Evolutionary conservation across 164 flowering plant species (phyloP).

Genomic region (Liquidambar formosana): DNA sequence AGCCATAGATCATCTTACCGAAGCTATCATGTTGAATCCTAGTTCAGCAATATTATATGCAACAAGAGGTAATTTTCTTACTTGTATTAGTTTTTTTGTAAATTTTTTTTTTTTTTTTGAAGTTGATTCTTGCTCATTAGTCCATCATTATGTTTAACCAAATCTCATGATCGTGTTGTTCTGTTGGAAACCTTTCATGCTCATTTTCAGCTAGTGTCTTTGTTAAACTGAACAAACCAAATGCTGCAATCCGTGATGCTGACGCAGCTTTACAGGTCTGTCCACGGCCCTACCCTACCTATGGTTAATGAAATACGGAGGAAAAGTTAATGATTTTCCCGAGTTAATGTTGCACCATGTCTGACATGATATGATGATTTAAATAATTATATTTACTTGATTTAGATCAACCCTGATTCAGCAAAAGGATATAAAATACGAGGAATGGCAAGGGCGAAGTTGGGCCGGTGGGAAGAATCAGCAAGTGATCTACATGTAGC

Average conservation of each 20-base stretch:
- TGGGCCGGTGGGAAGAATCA: slow-evolving; percentile 42
- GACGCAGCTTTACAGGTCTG: slow-evolving; percentile 39
- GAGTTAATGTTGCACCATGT: too few relatives aligned
- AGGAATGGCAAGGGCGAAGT: slow-evolving; percentile 41
- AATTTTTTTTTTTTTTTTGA: neutral
- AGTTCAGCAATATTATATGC: slow-evolving; percentile 42
- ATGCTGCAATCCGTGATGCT: slow-evolving; percentile 49
- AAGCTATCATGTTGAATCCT: slow-evolving; percentile 43
- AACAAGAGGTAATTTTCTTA: slow-evolving; percentile 29
- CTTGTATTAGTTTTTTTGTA: neutral
- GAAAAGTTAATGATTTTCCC: too few relatives aligned
- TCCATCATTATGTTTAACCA: neutral
- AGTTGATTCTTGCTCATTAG: too few relatives aligned
- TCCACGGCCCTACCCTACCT: neutral
- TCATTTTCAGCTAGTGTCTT: slow-evolving; percentile 32
- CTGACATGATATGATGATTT: too few relatives aligned
- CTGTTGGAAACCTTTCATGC: neutral
- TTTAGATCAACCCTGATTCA: slow-evolving; percentile 48
- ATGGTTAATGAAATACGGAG: neutral
- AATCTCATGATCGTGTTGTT: neutral
- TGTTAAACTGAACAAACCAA: slow-evolving; percentile 38
- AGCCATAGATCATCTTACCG: slow-evolving; percentile 35
- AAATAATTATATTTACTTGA: too few relatives aligned
- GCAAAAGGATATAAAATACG: slow-evolving; percentile 48
- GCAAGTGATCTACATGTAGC: slow-evolving; percentile 41